These are phyloP conservation scores for Myrmaecium sp. DNA, from an alignment of 2,329 filamentous ascomycete species.

Conservation along the genomic window DNA sequence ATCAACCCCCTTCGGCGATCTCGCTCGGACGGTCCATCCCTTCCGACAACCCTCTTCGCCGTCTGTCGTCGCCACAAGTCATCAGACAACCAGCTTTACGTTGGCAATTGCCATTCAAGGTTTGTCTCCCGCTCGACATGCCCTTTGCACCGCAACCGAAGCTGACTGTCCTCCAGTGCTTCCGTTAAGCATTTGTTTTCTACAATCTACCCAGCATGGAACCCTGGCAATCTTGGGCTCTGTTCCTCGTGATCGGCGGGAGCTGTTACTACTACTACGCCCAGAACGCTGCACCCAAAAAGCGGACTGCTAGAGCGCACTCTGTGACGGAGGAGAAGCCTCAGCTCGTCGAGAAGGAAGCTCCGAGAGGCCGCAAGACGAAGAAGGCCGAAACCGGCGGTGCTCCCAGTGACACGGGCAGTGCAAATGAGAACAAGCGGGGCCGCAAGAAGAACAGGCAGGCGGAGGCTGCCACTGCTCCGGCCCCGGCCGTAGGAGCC, in stretches of 20 bases:
- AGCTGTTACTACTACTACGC: slow-evolving; percentile 15
- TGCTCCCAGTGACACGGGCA: slow-evolving; percentile 9
- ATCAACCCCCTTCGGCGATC: too few relatives aligned
- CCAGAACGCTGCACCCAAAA: slow-evolving; percentile 11
- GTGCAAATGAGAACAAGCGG: slow-evolving; percentile 8
- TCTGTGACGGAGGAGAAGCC: slow-evolving; percentile 3
- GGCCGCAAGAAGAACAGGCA: slow-evolving; percentile 4
- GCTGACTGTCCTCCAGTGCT: slow-evolving; percentile 6
- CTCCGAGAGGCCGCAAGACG: too few relatives aligned
- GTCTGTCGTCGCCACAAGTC: too few relatives aligned
- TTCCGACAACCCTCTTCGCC: too few relatives aligned
- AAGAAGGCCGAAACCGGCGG: too few relatives aligned
- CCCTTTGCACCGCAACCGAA: too few relatives aligned
- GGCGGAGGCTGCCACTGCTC: slow-evolving; percentile 13
- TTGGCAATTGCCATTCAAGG: too few relatives aligned
- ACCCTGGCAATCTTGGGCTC: slow-evolving; percentile 16
- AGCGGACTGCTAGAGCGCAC: slow-evolving; percentile 4
- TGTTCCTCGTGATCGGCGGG: slow-evolving; percentile 14
- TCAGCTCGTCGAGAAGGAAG: background rate
- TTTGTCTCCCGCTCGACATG: too few relatives aligned
- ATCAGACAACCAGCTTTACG: too few relatives aligned
- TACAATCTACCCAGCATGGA: slow-evolving; percentile 11
- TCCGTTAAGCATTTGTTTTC: slow-evolving; percentile 1
- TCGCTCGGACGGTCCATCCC: too few relatives aligned
- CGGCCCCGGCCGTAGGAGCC: slow-evolving; percentile 17